Percentiles rank a stretch among this genome's conserved stretches.
Evolutionary conservation across 352 stramenopile genomes (phyloP).

Genomic region (Phytophthora rubi): DNA sequence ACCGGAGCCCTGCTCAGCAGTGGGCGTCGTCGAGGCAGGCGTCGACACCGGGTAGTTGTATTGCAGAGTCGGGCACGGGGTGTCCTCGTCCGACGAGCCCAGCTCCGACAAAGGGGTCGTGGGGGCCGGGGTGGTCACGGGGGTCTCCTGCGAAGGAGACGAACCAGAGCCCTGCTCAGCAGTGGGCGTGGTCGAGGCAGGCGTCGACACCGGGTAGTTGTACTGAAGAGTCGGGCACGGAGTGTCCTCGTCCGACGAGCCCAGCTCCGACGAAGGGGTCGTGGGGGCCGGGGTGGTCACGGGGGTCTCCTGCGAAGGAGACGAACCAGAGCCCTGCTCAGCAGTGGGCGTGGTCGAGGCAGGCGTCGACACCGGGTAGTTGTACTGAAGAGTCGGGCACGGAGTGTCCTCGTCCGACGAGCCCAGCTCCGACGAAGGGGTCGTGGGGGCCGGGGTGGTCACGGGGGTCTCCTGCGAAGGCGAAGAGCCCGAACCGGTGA

Average conservation of each 20-base stretch:
- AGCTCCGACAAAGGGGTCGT: slow-evolving; percentile 6
- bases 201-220: slow-evolving; percentile 31
- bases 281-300: slow-evolving; percentile 2
- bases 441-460: slow-evolving; percentile 4
- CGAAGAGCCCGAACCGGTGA: not conserved
- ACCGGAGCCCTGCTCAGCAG: slow-evolving; percentile 3
- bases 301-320: slow-evolving; percentile 5
- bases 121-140: not conserved
- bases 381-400: slow-evolving; percentile 40
- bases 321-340: slow-evolving; percentile 3
- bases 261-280: slow-evolving; percentile 5
- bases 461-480: too few relatives aligned
- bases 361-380: slow-evolving; percentile 28
- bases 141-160: not conserved
- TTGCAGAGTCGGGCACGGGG: slow-evolving; percentile 31
- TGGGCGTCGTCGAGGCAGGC: slow-evolving; percentile 8
- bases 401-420: slow-evolving; percentile 8
- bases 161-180: slow-evolving; percentile 4
- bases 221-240: slow-evolving; percentile 38
- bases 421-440: slow-evolving; percentile 4
- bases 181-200: slow-evolving; percentile 8
- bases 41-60: slow-evolving; percentile 38
- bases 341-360: slow-evolving; percentile 3
- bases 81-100: slow-evolving; percentile 4
- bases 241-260: slow-evolving; percentile 1